These are phyloP conservation scores for Podospora comata DNA, from an alignment of 495 filamentous ascomycete genomes.

Conservation along the genomic window DNA sequence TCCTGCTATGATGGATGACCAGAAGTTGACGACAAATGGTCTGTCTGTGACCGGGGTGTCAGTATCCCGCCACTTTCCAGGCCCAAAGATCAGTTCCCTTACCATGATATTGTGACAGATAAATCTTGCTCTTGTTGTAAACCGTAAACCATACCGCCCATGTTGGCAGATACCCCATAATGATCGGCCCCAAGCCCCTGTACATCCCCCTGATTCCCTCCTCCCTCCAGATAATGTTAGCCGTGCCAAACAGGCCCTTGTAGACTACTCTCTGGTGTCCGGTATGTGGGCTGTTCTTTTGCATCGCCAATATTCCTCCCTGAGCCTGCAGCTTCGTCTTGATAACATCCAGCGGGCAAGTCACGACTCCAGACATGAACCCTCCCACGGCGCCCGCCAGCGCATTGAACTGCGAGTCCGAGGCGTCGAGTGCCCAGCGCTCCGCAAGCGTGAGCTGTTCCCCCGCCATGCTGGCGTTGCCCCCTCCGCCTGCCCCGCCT, in stretches of 20 bases:
- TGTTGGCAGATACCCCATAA: constrained; percentile 91
- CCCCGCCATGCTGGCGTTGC: constrained; percentile 32
- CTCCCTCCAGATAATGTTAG: constrained; percentile 74
- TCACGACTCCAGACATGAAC: constrained; percentile 87
- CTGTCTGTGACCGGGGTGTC: constrained; percentile 30
- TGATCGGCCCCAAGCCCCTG: constrained; percentile 86
- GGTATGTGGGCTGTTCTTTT: constrained; percentile 24
- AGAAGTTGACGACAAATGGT: constrained; percentile 51
- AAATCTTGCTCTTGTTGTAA: constrained; percentile 82
- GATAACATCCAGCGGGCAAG: constrained; percentile 96
- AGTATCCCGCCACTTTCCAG: constrained; percentile 7
- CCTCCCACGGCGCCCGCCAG: constrained; percentile 84
- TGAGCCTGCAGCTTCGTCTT: constrained; percentile 98
- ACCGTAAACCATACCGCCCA: constrained; percentile 98
- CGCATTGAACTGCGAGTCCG: constrained; percentile 54
- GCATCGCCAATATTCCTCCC: constrained; percentile 61
- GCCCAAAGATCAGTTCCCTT: not conserved
- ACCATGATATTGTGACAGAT: constrained; percentile 65
- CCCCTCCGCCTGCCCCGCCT: constrained; percentile 12
- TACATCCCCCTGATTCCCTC: constrained; percentile 92
- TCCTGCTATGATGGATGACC: constrained; percentile 83
- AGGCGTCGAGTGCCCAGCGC: constrained; percentile 47
- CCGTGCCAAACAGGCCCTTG: constrained; percentile 81
- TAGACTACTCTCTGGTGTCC: constrained; percentile 60
- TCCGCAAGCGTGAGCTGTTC: constrained; percentile 55